A percentile compares a stretch with the other conserved stretches of the same genome.
Evolutionary conservation across 2,329 filamentous ascomycete genomes (phyloP).

Genomic region (Penicillium sp.): DNA sequence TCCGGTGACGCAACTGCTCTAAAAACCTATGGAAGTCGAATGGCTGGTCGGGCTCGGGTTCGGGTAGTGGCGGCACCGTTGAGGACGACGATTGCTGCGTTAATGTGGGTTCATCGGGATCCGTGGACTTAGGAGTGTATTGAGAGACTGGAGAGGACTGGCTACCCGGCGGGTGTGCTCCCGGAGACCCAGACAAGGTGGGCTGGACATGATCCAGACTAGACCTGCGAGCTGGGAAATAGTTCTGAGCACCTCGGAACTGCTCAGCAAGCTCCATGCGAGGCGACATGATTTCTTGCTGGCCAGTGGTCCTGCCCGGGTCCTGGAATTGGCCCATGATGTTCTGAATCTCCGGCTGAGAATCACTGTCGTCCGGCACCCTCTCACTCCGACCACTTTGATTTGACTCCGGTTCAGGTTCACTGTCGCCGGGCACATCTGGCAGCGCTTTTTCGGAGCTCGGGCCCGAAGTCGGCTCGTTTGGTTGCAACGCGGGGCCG

Average conservation of each 20-base stretch:
- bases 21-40: conserved; percentile 98
- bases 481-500: conserved; percentile 35
- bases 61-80: conserved; percentile 59
- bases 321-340: conserved; percentile 96
- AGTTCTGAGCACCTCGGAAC: conserved; percentile 59
- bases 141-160: conserved; percentile 24
- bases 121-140: conserved; percentile 21
- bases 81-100: conserved; percentile 35
- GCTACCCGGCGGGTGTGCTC: not conserved
- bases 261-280: conserved; percentile 77
- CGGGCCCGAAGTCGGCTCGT: conserved; percentile 34
- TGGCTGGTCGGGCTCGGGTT: conserved; percentile 76
- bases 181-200: conserved; percentile 29
- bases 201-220: conserved; percentile 68
- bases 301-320: conserved; percentile 63
- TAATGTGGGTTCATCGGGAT: conserved; percentile 24
- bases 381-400: conserved; percentile 54
- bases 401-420: conserved; percentile 38
- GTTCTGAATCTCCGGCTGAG: conserved; percentile 82
- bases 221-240: conserved; percentile 76
- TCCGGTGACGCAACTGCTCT: conserved; percentile 90
- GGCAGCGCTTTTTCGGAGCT: conserved; percentile 38
- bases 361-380: conserved; percentile 59
- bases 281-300: conserved; percentile 88
- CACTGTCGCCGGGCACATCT: conserved; percentile 29